Percentiles rank a stretch among this genome's conserved stretches.
These are phyloP conservation scores for Collybia mongolica DNA, from an alignment of 768 basidiomycete genomes.

Conservation along the genomic window DNA sequence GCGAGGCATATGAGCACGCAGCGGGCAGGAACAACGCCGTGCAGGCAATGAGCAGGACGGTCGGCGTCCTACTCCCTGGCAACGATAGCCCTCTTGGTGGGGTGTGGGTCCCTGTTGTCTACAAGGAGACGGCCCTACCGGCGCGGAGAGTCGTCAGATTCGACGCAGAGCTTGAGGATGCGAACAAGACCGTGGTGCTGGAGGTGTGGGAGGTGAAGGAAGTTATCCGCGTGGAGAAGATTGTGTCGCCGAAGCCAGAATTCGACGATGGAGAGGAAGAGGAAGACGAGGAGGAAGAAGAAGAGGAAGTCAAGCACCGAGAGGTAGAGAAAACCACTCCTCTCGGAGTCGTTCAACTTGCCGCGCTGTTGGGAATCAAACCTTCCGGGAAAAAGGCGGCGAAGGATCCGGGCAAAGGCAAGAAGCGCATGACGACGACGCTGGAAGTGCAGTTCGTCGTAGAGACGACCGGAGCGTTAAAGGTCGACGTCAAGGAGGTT, in stretches of 20 bases:
- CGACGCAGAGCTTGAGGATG: slow-evolving; percentile 48
- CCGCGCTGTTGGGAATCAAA: slow-evolving; percentile 40
- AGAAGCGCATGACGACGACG: slow-evolving; percentile 36
- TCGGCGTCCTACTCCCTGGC: slow-evolving; percentile 67
- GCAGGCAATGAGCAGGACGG: slow-evolving; percentile 57
- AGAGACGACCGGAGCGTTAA: slow-evolving; percentile 34
- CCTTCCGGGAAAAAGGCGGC: slow-evolving; percentile 31
- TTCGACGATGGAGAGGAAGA: slow-evolving; percentile 49
- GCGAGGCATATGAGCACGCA: slow-evolving; percentile 42
- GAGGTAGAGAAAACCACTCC: slow-evolving; percentile 52
- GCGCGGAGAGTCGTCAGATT: slow-evolving; percentile 59
- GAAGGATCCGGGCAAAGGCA: slow-evolving; percentile 35
- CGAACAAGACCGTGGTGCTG: slow-evolving; percentile 50
- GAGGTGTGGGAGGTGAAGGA: slow-evolving; percentile 83
- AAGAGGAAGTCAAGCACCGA: slow-evolving; percentile 63
- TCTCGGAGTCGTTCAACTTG: slow-evolving; percentile 41
- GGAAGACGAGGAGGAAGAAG: slow-evolving; percentile 62
- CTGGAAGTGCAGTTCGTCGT: slow-evolving; percentile 46
- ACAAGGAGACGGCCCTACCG: slow-evolving; percentile 72
- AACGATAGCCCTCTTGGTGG: slow-evolving; percentile 52
- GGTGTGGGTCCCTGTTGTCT: slow-evolving; percentile 62
- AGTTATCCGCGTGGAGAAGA: slow-evolving; percentile 60
- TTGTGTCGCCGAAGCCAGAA: slow-evolving; percentile 43
- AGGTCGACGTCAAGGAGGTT: slow-evolving; percentile 36
- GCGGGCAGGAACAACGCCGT: slow-evolving; percentile 35